Evolutionary conservation across 2,329 filamentous ascomycete genomes (phyloP), one percentile per base, ranked within the genome.

Genomic region (Pseudopithomyces chartarum): DNA sequence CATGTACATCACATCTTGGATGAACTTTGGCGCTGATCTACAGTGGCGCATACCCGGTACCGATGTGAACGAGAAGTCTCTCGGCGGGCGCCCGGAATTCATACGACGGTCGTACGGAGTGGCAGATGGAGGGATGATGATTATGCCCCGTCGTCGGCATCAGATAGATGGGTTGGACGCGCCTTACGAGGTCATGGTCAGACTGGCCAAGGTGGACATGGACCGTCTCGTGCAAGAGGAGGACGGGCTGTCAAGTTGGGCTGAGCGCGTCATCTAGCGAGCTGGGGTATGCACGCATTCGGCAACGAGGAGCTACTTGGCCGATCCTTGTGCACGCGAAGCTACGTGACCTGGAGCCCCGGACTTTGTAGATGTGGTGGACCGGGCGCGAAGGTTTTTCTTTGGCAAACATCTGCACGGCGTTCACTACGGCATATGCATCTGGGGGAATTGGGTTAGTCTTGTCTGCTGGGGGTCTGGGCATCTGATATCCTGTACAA

Each of bases 401-500:
- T 51, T 33, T 51, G 38, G 48, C 23, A 51, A n/a, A 43, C 12
- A 33, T 40, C 34, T 51, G 48, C 48, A 51, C 47, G 33, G 54
- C 34, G 36, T 48, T 55, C 36, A 48, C 47, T 54, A 59, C 40
- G 58, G 58, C 59, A 63, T 59, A 56, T 50, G 59, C 60, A 60
- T 64, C 46, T 54, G 53, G 61, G 49, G 64, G 64, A 46, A 45
- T 56, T 57, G 57, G 52, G 43, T 63, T 60, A 58, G 12, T 64
- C 65, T 61, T 56, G 43, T 51, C 60, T 60, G 19, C 55, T 44
- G 61, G 64, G 58, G 64, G 64, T 63, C 54, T 63, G 61, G 66
- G 58, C 60, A 66, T 69, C 57, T 67, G 63, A 73, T 73, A 73
- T 71, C 70, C 68, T 73, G 70, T 73, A 73, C 67, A 63, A 73